Conservation (phyloP, 257 asterid species). For the Solanum habrochaites region DNA sequence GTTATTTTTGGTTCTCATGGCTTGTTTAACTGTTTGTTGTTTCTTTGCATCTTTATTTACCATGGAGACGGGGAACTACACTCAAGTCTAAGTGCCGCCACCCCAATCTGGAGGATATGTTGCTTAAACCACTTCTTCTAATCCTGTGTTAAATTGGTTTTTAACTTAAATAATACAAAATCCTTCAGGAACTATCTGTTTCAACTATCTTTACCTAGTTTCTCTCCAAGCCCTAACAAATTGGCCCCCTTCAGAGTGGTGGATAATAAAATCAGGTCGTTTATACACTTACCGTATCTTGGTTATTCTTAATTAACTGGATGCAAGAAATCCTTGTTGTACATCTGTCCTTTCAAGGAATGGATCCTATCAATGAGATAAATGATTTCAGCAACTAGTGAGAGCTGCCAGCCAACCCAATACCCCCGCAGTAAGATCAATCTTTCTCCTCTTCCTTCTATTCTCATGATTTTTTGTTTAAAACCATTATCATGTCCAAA, state of each 20-base stretch:
- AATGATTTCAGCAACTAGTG: conserved; percentile 96
- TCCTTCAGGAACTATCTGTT: conserved; percentile 78
- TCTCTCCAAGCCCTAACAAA: conserved; percentile 91
- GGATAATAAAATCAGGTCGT: conserved; percentile 88
- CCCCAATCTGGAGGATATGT: conserved; percentile 97
- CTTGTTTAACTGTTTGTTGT: not conserved
- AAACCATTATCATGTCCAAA: not conserved
- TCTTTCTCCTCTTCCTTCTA: not conserved
- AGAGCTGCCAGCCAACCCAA: conserved; percentile 85
- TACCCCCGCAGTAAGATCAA: conserved; percentile 77
- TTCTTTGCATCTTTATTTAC: conserved; percentile 8
- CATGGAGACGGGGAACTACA: conserved; percentile 89
- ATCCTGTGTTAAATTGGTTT: conserved; percentile 5
- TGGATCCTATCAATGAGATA: conserved; percentile 98
- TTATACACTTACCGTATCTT: conserved; percentile 1
- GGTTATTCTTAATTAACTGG: not conserved
- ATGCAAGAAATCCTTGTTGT: not conserved
- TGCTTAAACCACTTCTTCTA: conserved; percentile 1
- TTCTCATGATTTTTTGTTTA: not conserved
- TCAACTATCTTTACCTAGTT: conserved; percentile 93
- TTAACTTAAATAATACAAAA: conserved; percentile 8
- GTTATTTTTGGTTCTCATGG: not conserved
- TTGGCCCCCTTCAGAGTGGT: conserved; percentile 98
- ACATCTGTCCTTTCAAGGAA: conserved; percentile 39
- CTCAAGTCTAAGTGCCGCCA: conserved; percentile 85